A percentile compares a stretch with the other conserved stretches of the same genome.
phyloP scores from a whole-genome alignment of 176 grass and related monocot species.

The Raddia guianensis region DNA sequence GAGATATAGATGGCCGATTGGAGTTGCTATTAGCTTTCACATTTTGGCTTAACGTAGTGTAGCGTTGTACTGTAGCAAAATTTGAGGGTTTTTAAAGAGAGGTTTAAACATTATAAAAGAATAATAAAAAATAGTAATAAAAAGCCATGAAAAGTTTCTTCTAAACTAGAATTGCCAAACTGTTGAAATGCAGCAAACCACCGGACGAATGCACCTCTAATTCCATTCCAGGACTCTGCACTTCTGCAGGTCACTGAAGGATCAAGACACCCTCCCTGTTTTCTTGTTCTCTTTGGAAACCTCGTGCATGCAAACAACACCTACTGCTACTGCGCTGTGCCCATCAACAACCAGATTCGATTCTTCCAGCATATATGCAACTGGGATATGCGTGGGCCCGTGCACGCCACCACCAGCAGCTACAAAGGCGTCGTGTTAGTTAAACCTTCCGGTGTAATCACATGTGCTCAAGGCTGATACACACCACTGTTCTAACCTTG shows the following conservation, averaged over 20 bases:
- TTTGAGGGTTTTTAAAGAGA: no score
- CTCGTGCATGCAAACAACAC: background rate
- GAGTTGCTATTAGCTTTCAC: no score
- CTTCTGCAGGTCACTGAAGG: no score
- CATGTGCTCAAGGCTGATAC: slow-evolving; percentile 40
- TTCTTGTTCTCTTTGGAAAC: background rate
- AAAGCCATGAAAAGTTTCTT: no score
- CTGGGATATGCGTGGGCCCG: slow-evolving; percentile 26
- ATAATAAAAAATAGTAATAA: no score
- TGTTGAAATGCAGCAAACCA: no score
- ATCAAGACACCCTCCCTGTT: background rate
- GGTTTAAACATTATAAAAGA: no score
- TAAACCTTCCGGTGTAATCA: background rate
- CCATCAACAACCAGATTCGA: slow-evolving; percentile 4
- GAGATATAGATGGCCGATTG: no score
- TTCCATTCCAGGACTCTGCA: background rate
- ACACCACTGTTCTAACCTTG: background rate
- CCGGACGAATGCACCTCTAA: background rate
- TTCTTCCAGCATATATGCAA: slow-evolving; percentile 10
- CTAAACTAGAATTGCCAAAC: no score
- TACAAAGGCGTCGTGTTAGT: slow-evolving; percentile 33
- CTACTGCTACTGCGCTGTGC: background rate
- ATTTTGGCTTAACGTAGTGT: no score
- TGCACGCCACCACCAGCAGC: background rate
- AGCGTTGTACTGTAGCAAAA: no score